Base-by-base conservation (phyloP, 148 eudicot species). In the Suaeda aralocaspica region DNA sequence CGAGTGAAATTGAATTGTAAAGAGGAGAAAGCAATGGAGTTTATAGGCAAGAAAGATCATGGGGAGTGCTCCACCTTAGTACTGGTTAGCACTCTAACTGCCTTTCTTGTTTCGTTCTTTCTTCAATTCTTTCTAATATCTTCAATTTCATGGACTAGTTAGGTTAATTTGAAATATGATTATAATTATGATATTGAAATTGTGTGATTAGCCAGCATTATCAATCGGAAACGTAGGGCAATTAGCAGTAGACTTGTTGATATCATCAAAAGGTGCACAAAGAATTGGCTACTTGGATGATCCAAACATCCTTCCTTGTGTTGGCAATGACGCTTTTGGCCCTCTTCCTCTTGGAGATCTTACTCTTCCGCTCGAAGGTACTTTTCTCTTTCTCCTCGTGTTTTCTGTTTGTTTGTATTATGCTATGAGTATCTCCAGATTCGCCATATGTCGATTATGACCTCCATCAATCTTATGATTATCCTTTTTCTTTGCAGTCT, bases 171-270 rank as follows among this genome's bases (percentile, higher is more conserved):
- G 2, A 5, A 49, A 45, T 70, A 45, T 31, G 36, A 7, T 11
- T 9, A 28, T 33, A 28, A 2, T 3, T 52, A 44, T 61, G 15
- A 28, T 3, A 2, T 28, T 63, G 65, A 65, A 19, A 3, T 9
- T 26, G 48, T 34, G 2, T n/a, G 9, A 75, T 11, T 46, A 93
- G 98, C 98, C 98, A 9, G 97, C 97, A 72, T 71, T 94, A 59
- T 94, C 98, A 66, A 89, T 91, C 16, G 97, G 98, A 21, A 94
- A 91, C 74, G 98, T 94, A 33, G 98, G 96, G 4, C 97, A 93
- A 79, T 72, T 94, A 48, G 95, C 97, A 31, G 92, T 91, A 41
- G 98, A 94, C 82, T 81, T 91, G 72, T 60, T 94, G 82, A 78
- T 94, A 49, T 76, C 89, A 46, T 83, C 98, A 0, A 77, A 74